phyloP scores from a whole-genome alignment of 2,329 filamentous ascomycete genomes.

The Scortechinia acanthostroma region DNA sequence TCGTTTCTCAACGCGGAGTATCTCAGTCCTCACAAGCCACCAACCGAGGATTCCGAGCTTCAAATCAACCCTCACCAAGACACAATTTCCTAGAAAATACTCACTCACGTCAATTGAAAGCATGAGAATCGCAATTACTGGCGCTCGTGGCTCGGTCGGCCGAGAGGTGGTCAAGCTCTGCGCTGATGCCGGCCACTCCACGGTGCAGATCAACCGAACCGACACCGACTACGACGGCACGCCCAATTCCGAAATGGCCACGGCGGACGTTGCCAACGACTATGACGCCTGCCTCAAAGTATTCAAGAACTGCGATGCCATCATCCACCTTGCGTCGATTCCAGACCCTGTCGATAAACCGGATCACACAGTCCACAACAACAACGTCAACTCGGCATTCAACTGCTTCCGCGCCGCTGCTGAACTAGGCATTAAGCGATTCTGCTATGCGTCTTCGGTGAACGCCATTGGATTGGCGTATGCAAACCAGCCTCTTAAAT shows the following conservation, averaged over 20 bases:
- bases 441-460: constrained; percentile 25
- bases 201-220: constrained; percentile 22
- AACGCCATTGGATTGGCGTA: constrained; percentile 27
- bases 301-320: constrained; percentile 22
- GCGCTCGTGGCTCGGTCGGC: constrained; percentile 21
- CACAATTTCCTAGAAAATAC: too few species aligned
- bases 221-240: constrained; percentile 15
- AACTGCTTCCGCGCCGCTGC: constrained; percentile 26
- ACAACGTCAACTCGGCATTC: constrained; percentile 25
- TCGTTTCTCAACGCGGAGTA: too few species aligned
- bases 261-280: constrained; percentile 18
- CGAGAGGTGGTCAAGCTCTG: constrained; percentile 17
- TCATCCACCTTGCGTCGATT: constrained; percentile 26
- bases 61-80: too few species aligned
- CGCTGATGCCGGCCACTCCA: constrained; percentile 18
- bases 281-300: constrained; percentile 18
- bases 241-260: constrained; percentile 20
- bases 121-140: constrained; percentile 30
- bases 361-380: constrained; percentile 20
- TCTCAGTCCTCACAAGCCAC: too few species aligned
- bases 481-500: constrained; percentile 19
- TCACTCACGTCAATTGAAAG: constrained; percentile 1
- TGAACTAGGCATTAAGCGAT: constrained; percentile 19
- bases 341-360: constrained; percentile 21
- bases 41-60: too few species aligned